Percentiles rank a stretch among this genome's conserved stretches.
Conservation (phyloP, 2,329 filamentous ascomycete species). For the Epichloe sp. region DNA sequence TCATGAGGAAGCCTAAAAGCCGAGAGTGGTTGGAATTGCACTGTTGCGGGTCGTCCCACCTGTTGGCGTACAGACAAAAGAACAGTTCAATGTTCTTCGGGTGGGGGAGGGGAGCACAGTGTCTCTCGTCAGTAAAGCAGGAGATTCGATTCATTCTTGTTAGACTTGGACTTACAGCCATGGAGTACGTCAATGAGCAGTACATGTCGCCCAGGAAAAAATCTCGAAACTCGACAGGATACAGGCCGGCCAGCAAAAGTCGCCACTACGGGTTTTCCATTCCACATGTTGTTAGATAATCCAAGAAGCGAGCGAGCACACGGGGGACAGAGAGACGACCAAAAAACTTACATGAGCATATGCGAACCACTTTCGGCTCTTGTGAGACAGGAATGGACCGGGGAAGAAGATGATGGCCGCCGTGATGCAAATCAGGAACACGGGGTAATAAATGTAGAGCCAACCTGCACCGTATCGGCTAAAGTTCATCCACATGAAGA, state of each 20-base stretch:
- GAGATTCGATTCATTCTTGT: not conserved
- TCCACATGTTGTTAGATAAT: not conserved
- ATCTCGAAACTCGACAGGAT: conserved; percentile 91
- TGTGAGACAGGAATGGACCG: conserved; percentile 57
- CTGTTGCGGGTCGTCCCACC: conserved; percentile 57
- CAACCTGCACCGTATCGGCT: conserved; percentile 47
- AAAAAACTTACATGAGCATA: conserved; percentile 63
- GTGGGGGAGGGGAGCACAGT: not conserved
- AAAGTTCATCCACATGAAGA: conserved; percentile 87
- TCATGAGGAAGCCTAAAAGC: conserved; percentile 71
- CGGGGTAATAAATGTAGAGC: conserved; percentile 77
- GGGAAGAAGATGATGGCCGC: conserved; percentile 63
- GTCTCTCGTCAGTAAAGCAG: not conserved
- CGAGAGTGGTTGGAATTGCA: conserved; percentile 84
- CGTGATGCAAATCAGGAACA: conserved; percentile 61
- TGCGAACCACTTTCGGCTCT: conserved; percentile 71
- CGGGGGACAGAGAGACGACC: not conserved
- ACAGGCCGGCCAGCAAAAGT: conserved; percentile 70
- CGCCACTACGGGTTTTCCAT: conserved; percentile 48
- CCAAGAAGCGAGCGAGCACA: not conserved
- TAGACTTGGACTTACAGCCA: conserved; percentile 56
- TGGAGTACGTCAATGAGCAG: conserved; percentile 84
- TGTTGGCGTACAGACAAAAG: conserved; percentile 79
- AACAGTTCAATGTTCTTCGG: conserved; percentile 75
- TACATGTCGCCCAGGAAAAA: conserved; percentile 98